A percentile compares a stretch with the other conserved stretches of the same genome.
phyloP scores from a whole-genome alignment of 2,329 filamentous ascomycete species.

The Diaporthe citri region DNA sequence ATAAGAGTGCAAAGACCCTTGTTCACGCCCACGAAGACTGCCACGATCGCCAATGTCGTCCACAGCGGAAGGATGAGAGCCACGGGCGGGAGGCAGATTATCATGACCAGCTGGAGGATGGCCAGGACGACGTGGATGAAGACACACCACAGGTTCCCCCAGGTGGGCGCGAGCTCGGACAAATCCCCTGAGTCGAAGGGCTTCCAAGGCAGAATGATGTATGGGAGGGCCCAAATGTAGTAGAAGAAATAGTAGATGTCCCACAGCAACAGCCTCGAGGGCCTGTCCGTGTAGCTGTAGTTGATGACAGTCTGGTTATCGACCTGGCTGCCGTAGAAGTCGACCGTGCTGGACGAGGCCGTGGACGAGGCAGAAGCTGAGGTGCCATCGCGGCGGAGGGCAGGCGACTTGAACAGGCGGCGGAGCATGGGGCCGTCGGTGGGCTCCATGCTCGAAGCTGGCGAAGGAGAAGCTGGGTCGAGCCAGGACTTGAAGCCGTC shows the following conservation, averaged over 20 bases:
- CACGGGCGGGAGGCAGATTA: conserved; percentile 67
- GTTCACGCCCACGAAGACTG: conserved; percentile 63
- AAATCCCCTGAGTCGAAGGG: conserved; percentile 66
- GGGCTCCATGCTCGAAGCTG: conserved; percentile 22
- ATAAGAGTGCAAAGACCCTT: conserved; percentile 63
- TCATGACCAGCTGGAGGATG: conserved; percentile 70
- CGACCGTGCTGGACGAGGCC: conserved; percentile 12
- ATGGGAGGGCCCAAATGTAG: conserved; percentile 69
- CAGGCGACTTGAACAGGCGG: conserved; percentile 12
- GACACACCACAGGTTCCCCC: conserved; percentile 68
- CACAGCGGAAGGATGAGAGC: conserved; percentile 63
- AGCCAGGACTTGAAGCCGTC: conserved; percentile 1
- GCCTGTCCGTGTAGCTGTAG: conserved; percentile 71
- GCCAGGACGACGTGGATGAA: conserved; percentile 69
- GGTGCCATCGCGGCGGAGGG: conserved; percentile 15
- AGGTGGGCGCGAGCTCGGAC: conserved; percentile 74
- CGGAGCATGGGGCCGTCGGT: conserved; percentile 4
- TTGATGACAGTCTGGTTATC: conserved; percentile 69
- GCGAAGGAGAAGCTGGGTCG: not conserved
- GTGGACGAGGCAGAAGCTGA: conserved; percentile 3
- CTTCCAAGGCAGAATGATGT: conserved; percentile 69
- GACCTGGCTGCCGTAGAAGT: conserved; percentile 71
- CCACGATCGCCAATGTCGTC: conserved; percentile 55
- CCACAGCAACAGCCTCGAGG: conserved; percentile 62
- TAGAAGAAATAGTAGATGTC: conserved; percentile 69